These are phyloP conservation scores for Debaryomycetaceae sp. DNA, from an alignment of 1,139 yeast species.

Conservation along the genomic window DNA sequence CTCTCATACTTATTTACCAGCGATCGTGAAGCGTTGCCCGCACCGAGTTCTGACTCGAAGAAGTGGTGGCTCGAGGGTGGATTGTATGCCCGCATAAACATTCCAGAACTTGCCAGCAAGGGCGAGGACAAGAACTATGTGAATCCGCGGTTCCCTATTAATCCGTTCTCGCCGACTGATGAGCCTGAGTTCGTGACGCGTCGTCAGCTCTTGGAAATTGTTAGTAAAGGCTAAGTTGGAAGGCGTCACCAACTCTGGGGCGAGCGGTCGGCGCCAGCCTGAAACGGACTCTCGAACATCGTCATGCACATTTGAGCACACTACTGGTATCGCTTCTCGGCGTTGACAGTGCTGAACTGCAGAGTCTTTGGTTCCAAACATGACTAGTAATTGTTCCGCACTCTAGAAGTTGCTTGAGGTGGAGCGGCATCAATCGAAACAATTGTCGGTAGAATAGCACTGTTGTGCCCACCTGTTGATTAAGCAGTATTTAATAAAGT, in stretches of 20 bases:
- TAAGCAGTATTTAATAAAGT: too few relatives aligned
- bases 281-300: constrained; percentile 5
- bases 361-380: too few relatives aligned
- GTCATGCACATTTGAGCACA: neutral
- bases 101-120: constrained; percentile 26
- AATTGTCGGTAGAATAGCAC: too few relatives aligned
- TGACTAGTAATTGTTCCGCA: too few relatives aligned
- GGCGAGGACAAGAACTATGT: constrained; percentile 29
- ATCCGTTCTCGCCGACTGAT: constrained; percentile 49
- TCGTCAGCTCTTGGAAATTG: constrained; percentile 8
- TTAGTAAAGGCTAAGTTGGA: constrained; percentile 1
- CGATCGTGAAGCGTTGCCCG: constrained; percentile 44
- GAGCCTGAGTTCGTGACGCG: constrained; percentile 28
- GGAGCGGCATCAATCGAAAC: too few relatives aligned
- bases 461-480: too few relatives aligned
- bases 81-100: constrained; percentile 55
- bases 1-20: constrained; percentile 10
- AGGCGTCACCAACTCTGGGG: neutral
- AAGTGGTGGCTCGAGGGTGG: constrained; percentile 94
- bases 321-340: too few relatives aligned
- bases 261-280: neutral
- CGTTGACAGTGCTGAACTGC: too few relatives aligned
- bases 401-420: too few relatives aligned
- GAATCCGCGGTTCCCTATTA: constrained; percentile 57
- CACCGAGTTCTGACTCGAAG: constrained; percentile 72